Percentiles rank a stretch among this genome's conserved stretches.
Evolutionary conservation across 2,329 filamentous ascomycete species (phyloP).

Genomic region (Drechslera avenae): DNA sequence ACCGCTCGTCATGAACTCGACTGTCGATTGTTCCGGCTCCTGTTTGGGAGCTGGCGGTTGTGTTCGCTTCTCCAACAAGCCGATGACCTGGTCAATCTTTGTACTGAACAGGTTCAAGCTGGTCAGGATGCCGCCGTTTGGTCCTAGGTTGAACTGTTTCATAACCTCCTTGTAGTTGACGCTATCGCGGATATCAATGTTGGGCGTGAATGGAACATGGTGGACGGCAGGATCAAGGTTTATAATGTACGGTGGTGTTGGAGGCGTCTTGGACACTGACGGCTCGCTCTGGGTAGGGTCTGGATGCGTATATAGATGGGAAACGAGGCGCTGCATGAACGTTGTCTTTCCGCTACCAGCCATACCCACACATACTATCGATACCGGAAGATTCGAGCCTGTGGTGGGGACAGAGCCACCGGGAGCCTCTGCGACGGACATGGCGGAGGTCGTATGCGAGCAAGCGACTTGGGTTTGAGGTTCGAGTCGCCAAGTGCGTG

Average conservation of each 20-base stretch:
- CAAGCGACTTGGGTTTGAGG: background rate
- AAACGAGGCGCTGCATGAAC: conserved; percentile 98
- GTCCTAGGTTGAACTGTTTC: conserved; percentile 97
- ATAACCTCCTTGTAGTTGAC: conserved; percentile 99
- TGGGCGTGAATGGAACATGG: conserved; percentile 91
- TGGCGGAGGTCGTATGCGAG: conserved; percentile 33
- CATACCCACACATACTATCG: conserved; percentile 96
- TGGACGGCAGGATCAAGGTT: conserved; percentile 96
- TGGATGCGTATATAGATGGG: conserved; percentile 81
- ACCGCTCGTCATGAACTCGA: conserved; percentile 44
- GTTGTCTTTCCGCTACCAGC: conserved; percentile 99
- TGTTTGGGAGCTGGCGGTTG: conserved; percentile 53
- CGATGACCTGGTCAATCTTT: conserved; percentile 94
- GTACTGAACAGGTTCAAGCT: conserved; percentile 96
- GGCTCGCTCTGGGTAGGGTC: conserved; percentile 50
- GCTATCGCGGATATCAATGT: conserved; percentile 98
- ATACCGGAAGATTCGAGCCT: conserved; percentile 59
- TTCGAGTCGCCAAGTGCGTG: no score
- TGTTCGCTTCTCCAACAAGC: conserved; percentile 86
- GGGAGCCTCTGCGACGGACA: conserved; percentile 47
- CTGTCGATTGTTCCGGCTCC: conserved; percentile 39
- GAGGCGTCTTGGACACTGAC: conserved; percentile 34
- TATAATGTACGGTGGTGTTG: conserved; percentile 83
- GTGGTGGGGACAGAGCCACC: conserved; percentile 19
- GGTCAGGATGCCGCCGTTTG: conserved; percentile 95